Base-by-base conservation (phyloP, 257 asterid species). In the Primulina tabacum region DNA sequence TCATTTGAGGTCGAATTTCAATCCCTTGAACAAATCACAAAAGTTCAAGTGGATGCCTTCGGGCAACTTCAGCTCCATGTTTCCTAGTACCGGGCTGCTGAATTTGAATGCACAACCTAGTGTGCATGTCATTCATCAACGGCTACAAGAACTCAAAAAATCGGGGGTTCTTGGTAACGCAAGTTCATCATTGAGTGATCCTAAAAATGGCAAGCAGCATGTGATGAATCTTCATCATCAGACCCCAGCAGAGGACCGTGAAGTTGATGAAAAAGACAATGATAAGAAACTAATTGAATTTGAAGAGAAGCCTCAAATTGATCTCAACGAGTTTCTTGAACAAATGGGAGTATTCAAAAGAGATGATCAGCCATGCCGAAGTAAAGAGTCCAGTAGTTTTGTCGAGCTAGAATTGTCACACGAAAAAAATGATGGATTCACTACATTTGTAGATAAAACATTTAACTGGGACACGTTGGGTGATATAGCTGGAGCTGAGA, bases 21-120 rank as follows among this genome's bases (percentile, higher is more conserved):
- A 87, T 76, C 99, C 97, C 17, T 72, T 83, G 82, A 90, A 82
- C 85, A 90, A 90, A 76, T 86, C 96, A 8, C 94, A 89, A 20
- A 90, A 88, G 87, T 79, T 90, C 92, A 93, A 93, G 71, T 89
- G 97, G 97, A 87, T 90, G 75, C 89, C 96, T 69, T 81, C 97
- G 4, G 82, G 70, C 33, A 80, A 56, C 24, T 78, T 77, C 52
- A 24, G 57, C 68, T 81, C 94, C 10, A 58, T 76, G 75, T 78
- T 89, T 6, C 96, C 92, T 0, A 72, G 71, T 7, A 86, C 84
- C 0, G 96, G 97, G 11, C 77, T 93, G 79, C 91, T 93, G 2
- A 93, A 93, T 66, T 52, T 93, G 62, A 93, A 78, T 55, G 95
- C 96, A 2, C 97, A 90, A 76, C 96, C 97, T 0, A 93, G 87